Evolutionary conservation across 2,329 filamentous ascomycete species (phyloP), one percentile per base, ranked within the genome.

Genomic region (Fusarium nurragi): DNA sequence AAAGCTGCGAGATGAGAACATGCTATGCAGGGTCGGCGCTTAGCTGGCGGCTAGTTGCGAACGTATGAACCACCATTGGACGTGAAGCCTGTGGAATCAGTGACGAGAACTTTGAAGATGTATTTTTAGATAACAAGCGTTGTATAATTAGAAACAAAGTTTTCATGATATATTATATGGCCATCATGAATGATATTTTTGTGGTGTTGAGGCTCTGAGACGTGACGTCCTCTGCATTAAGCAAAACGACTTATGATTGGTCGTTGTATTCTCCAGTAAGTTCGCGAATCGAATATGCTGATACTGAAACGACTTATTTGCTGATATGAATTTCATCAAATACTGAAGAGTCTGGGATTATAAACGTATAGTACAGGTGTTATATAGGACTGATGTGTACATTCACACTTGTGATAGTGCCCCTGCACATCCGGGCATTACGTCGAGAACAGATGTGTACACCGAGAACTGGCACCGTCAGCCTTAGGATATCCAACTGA

Each of bases 171-270:
- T 36, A 26, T 34, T 30, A 30, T 44, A 49, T 49, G 48, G 37
- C 36, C 14, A n/a, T 23, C 25, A 26, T n/a, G 43, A 28, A n/a
- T 25, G 30, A 43, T 22, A 38, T 45, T 38, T 45, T 43, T 49
- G 47, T 71, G 69, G 68, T 68, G 67, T 72, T 71, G 69, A 71
- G 69, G 69, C 68, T 72, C 69, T 63, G 44, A 43, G 40, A 49
- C 39, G 52, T 57, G 59, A 65, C 30, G 54, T 70, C 48, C 19
- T 41, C 43, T 47, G 40, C 52, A 38, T 34, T 26, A 22, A 43
- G 19, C 48, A 34, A 39, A 37, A 26, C 14, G 21, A 51, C 12
- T 26, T 30, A 28, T 68, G 53, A 71, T 70, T 72, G 69, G 69
- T 34, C 21, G n/a, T 18, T 14, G 18, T 19, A 21, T 21, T 19